phyloP scores from a whole-genome alignment of 164 flowering plant species.

The Vitis amurensis region DNA sequence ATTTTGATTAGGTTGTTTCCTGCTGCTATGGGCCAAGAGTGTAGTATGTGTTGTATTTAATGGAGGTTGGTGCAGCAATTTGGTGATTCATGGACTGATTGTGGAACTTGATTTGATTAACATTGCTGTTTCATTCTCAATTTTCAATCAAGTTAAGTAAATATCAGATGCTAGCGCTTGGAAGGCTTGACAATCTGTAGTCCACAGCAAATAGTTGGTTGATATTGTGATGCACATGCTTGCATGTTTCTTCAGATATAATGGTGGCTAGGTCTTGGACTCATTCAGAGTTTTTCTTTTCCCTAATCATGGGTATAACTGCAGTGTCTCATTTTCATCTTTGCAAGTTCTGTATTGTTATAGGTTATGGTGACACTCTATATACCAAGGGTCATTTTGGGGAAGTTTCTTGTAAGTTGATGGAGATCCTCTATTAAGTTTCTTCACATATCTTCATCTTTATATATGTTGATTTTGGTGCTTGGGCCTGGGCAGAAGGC shows the following conservation, averaged over 20 bases:
- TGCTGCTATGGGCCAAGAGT: conserved; percentile 1
- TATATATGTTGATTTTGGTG: neutral
- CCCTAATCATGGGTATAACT: neutral
- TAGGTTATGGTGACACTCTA: neutral
- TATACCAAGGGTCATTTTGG: neutral
- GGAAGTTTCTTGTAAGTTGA: neutral
- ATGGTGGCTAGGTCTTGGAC: conserved; percentile 3
- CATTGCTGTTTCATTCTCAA: too few relatives aligned
- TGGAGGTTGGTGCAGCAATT: too few relatives aligned
- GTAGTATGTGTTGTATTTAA: neutral
- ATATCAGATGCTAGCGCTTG: too few relatives aligned
- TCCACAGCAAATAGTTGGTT: too few relatives aligned
- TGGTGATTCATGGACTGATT: too few relatives aligned
- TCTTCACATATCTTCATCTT: neutral
- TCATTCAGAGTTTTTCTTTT: neutral
- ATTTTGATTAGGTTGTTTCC: conserved; percentile 28
- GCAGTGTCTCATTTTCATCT: neutral
- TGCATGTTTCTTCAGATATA: neutral
- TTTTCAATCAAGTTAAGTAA: too few relatives aligned
- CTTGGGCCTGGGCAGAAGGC: conserved; percentile 2
- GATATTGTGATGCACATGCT: too few relatives aligned
- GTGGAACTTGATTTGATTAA: too few relatives aligned
- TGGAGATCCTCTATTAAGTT: conserved; percentile 2
- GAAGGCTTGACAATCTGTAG: too few relatives aligned
- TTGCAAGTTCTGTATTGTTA: conserved; percentile 12